phyloP scores from a whole-genome alignment of 129 eudicot species.

The Lonicera japonica region DNA sequence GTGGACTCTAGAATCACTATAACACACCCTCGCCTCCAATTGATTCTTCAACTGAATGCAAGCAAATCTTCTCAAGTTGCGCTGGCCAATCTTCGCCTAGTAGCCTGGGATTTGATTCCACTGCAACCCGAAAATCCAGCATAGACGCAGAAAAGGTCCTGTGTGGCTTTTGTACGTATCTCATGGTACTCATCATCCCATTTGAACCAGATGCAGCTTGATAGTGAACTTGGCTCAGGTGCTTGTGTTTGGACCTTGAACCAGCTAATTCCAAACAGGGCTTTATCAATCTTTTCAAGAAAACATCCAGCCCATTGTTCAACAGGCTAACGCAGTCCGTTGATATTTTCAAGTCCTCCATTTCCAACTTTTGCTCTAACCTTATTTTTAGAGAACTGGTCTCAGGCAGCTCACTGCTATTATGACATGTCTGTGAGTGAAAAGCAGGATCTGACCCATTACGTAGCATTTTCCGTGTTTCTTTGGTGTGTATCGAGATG shows the following conservation, averaged over 20 bases:
- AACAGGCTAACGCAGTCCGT: slow-evolving; percentile 57
- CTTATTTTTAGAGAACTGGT: slow-evolving; percentile 43
- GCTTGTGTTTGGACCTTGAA: slow-evolving; percentile 28
- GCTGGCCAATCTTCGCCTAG: slow-evolving; percentile 77
- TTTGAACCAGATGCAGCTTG: slow-evolving; percentile 19
- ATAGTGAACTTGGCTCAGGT: slow-evolving; percentile 8
- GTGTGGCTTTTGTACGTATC: slow-evolving; percentile 17
- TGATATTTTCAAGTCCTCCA: slow-evolving; percentile 42
- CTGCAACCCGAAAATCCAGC: slow-evolving; percentile 59
- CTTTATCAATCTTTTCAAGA: slow-evolving; percentile 43
- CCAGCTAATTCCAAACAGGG: slow-evolving; percentile 47
- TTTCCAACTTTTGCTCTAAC: slow-evolving; percentile 47
- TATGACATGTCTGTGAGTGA: slow-evolving; percentile 37
- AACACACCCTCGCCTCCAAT: slow-evolving; percentile 19
- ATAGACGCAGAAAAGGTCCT: slow-evolving; percentile 28
- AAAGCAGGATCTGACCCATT: slow-evolving; percentile 22
- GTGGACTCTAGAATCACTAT: slow-evolving; percentile 17
- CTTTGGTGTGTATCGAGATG: slow-evolving; percentile 39
- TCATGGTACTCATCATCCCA: slow-evolving; percentile 15
- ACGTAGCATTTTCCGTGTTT: slow-evolving; percentile 36
- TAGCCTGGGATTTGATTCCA: slow-evolving; percentile 53
- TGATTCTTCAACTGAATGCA: slow-evolving; percentile 23
- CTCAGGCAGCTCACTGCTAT: slow-evolving; percentile 45
- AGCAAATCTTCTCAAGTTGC: slow-evolving; percentile 50
- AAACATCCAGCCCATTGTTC: slow-evolving; percentile 66